Percentiles rank a stretch among this genome's conserved stretches.
Evolutionary conservation across 169 alveolate species (phyloP).

Genomic region (Plasmodium relictum): DNA sequence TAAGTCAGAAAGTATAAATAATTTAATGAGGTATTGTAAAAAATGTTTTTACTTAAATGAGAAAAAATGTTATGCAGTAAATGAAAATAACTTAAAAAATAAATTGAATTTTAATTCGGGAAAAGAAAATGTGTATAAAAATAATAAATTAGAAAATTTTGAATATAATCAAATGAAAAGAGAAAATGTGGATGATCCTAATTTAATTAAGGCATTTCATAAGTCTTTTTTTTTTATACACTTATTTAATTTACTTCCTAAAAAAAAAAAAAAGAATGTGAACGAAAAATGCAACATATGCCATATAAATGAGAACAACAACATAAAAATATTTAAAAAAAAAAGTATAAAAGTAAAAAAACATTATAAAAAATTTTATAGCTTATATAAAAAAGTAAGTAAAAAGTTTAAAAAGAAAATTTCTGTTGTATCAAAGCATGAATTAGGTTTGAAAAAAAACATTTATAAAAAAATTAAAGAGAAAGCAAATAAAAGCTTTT

Average conservation of each 20-base stretch:
- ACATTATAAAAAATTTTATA: neutral
- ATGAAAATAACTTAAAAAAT: neutral
- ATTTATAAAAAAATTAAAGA: neutral
- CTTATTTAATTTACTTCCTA: neutral
- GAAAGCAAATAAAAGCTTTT: neutral
- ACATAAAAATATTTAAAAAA: neutral
- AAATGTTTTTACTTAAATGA: neutral
- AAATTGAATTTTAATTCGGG: neutral
- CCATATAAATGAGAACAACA: neutral
- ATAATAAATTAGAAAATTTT: neutral
- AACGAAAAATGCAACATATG: neutral
- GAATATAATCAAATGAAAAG: neutral
- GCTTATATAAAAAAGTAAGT: conserved; percentile 2
- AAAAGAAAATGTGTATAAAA: neutral
- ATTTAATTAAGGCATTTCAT: neutral
- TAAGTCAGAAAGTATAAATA: neutral
- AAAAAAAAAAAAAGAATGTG: neutral
- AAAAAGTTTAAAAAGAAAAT: conserved; percentile 20
- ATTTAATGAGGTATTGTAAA: conserved; percentile 7
- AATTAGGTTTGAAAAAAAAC: conserved; percentile 12
- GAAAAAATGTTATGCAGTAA: neutral
- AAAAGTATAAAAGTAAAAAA: neutral
- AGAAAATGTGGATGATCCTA: neutral
- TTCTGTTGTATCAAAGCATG: neutral
- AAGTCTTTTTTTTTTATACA: neutral